Percentiles rank a stretch among this genome's conserved stretches.
Conservation (phyloP, 2,329 filamentous ascomycete species). For the Aureobasidium sp. region DNA sequence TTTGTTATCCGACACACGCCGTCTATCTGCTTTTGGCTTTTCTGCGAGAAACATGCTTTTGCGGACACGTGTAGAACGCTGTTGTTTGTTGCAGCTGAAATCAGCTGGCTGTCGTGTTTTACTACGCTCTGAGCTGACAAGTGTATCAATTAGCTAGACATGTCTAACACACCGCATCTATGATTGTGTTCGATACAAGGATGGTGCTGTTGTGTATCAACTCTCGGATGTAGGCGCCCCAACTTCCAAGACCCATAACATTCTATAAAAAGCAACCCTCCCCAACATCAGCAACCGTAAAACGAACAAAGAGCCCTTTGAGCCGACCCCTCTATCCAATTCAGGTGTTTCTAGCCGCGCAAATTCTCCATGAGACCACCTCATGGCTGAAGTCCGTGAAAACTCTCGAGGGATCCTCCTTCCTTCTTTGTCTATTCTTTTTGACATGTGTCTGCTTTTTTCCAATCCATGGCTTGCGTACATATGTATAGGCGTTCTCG, state of each 20-base stretch:
- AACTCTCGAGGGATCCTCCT: background rate
- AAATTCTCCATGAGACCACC: background rate
- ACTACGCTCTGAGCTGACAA: background rate
- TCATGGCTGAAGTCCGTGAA: background rate
- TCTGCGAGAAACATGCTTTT: background rate
- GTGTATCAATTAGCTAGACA: background rate
- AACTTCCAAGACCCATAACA: background rate
- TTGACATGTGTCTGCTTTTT: background rate
- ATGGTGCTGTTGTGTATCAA: background rate
- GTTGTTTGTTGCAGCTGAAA: background rate
- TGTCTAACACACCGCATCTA: background rate
- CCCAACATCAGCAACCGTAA: background rate
- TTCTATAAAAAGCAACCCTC: conserved; percentile 6
- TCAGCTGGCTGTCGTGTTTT: background rate
- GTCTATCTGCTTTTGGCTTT: background rate
- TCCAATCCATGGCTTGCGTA: background rate
- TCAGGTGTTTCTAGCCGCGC: conserved; percentile 1
- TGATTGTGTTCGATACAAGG: background rate
- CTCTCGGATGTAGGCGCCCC: background rate
- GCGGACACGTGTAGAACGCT: background rate
- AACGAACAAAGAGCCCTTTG: background rate
- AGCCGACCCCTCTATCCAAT: background rate
- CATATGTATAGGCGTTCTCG: background rate
- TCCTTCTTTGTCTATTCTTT: background rate
- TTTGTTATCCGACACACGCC: background rate